phyloP scores from a whole-genome alignment of 2,329 filamentous ascomycete genomes.

The Shiraia bambusicola region DNA sequence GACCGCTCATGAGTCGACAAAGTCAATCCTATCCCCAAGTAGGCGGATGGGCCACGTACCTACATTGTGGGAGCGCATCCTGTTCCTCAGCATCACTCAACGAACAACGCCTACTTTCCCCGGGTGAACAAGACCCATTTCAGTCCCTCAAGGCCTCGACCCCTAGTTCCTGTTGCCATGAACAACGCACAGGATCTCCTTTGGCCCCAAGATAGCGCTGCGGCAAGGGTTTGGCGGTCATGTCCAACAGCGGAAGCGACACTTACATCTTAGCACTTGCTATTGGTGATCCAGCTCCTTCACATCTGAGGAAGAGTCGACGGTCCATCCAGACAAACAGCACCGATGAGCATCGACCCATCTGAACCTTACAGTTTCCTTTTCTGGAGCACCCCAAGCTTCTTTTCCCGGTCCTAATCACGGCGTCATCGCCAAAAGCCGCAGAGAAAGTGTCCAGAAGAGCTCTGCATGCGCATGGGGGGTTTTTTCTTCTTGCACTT shows the following conservation, averaged over 20 bases:
- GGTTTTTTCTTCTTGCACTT: conserved; percentile 57
- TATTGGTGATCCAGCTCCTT: background rate
- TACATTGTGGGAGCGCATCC: no score
- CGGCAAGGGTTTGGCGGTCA: conserved; percentile 6
- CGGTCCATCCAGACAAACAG: no score
- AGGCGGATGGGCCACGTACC: no score
- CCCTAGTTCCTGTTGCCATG: conserved; percentile 4
- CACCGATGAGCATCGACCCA: conserved; percentile 23
- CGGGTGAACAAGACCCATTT: no score
- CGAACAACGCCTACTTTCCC: no score
- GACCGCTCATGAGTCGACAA: no score
- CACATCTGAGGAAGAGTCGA: no score
- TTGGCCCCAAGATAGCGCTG: conserved; percentile 3
- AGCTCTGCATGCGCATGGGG: conserved; percentile 54
- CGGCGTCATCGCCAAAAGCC: conserved; percentile 51
- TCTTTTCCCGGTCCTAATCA: conserved; percentile 57
- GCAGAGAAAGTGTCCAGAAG: conserved; percentile 58
- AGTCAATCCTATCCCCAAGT: no score
- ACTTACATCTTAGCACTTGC: conserved; percentile 8
- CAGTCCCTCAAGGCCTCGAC: conserved; percentile 1
- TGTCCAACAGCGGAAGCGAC: background rate
- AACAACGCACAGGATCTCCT: conserved; percentile 2
- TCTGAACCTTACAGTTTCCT: conserved; percentile 45
- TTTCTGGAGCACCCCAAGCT: conserved; percentile 58
- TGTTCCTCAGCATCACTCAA: no score